Base-by-base conservation (phyloP, 2,329 filamentous ascomycete genomes). In the Dactylellina sp. region DNA sequence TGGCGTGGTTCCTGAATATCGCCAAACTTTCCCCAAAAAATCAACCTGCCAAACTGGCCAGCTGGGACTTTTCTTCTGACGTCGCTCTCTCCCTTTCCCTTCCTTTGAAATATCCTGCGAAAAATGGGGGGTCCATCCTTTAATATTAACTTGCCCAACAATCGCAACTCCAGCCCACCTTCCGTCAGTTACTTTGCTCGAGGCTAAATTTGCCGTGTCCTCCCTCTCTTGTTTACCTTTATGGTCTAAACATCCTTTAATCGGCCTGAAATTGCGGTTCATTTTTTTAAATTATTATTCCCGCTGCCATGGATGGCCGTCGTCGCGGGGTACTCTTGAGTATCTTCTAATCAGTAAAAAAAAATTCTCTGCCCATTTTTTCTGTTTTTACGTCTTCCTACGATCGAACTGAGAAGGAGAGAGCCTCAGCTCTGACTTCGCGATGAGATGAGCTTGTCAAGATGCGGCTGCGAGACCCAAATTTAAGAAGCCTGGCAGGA, bases 381-480 rank as follows among this genome's bases (percentile, higher is more conserved):
- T 32, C 28, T 32, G 28, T 39, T 39, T n/a, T 20, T 39, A 28
- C 53, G 35, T 40, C 28, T 35, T 39, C 24, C 20, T 65, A 52
- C 49, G 40, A 44, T 59, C 66, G 22, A 72, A 72, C 60, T 20
- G 44, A 72, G 68, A 72, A 72, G 68, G 68, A 65, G 68, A 53
- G 44, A 50, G 6, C 40, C 25, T 71, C n/a, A 37, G 42, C 25
- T 42, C 47, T 40, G 42, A 42, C 28, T 42, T 52, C 46, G 60
- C 59, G 68, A 72, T 65, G 68, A 64, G 68, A 72, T 72, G 68
- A 72, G 68, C 47, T 72, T 60, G 60, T 64, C 53, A 47, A 49
- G 39, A 57, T 72, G 60, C 61, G 46, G 46, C 37, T 72, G 40
- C 68, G 60, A 72, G 68, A 71, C 53, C 32, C 60, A 24, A 46